Base-by-base conservation (phyloP, 768 basidiomycete genomes). In the Pisolithus microcarpus region DNA sequence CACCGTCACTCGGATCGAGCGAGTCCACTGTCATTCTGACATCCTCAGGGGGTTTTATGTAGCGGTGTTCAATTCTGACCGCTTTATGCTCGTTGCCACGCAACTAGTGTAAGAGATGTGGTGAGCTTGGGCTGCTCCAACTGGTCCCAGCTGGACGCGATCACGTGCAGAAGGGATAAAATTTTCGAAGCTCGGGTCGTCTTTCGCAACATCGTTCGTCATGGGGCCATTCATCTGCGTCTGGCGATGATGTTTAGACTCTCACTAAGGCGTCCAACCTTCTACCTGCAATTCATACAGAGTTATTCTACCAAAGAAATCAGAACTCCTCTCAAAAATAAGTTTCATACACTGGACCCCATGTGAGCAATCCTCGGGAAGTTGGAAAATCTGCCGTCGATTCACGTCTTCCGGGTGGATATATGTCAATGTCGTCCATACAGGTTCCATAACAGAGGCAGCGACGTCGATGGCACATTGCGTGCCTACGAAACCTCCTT, bases 381-480 rank as follows among this genome's bases (percentile, higher is more conserved):
- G 62, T 49, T 81, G 76, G 58, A 92, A 92, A 7, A 58, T 61
- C 64, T 92, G 90, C 28, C 72, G 73, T 42, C 83, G 73, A 61
- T 92, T 91, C 50, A 85, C 81, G 60, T 92, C 87, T 57, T 88
- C 84, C 3, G 90, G 88, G 60, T 82, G 90, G 56, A 91, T 70
- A 19, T 75, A 71, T 1, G 75, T 72, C 53, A 81, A 64, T 7
- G 65, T 59, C 46, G 62, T 65, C 85, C 85, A 87, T 42, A 68
- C 68, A 23, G 62, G 53, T 37, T 70, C 70, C 31, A 57, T 56
- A 28, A 57, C 50, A n/a, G 64, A 59, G 24, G 61, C 56, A 26
- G 67, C 66, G 21, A 73, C 60, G 40, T 76, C 69, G 8, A 90
- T 59, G 1, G 70, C 59, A 61, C 87, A 89, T 42, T 74, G 70